A percentile compares a stretch with the other conserved stretches of the same genome.
Evolutionary conservation across 1,284 basidiomycete genomes (phyloP).

Genomic region (Gomphus bonarii): DNA sequence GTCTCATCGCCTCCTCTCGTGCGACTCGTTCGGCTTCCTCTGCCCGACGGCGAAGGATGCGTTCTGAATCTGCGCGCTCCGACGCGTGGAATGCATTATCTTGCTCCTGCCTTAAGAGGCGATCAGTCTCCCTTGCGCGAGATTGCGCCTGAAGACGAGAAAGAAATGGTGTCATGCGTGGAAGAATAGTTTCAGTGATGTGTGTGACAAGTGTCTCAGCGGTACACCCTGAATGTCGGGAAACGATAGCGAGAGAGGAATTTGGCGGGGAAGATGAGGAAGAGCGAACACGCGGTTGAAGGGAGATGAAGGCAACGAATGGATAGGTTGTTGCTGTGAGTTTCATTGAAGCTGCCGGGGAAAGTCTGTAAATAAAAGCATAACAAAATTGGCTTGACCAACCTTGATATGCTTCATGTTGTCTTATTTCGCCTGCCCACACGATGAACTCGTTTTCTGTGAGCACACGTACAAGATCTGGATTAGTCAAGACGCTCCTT

Average conservation of each 20-base stretch:
- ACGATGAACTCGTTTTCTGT: constrained; percentile 64
- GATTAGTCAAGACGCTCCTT: constrained; percentile 61
- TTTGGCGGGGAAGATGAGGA: constrained; percentile 26
- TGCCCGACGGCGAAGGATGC: constrained; percentile 28
- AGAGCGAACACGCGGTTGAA: constrained; percentile 57
- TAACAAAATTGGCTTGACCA: constrained; percentile 16
- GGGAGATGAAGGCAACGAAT: constrained; percentile 82
- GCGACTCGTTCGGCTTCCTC: constrained; percentile 30
- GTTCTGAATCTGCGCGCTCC: constrained; percentile 58
- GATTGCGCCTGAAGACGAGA: constrained; percentile 41
- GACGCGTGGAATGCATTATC: constrained; percentile 69
- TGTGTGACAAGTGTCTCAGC: constrained; percentile 54
- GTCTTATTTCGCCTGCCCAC: constrained; percentile 80
- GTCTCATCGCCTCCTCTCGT: constrained; percentile 21
- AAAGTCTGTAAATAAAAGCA: constrained; percentile 2
- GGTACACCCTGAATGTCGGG: constrained; percentile 57
- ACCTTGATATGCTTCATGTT: constrained; percentile 81
- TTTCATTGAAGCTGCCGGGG: constrained; percentile 62
- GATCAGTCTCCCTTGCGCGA: constrained; percentile 46
- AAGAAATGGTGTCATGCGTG: constrained; percentile 71
- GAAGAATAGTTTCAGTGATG: constrained; percentile 62
- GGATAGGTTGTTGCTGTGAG: constrained; percentile 86
- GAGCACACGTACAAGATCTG: constrained; percentile 54
- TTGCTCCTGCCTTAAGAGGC: constrained; percentile 69
- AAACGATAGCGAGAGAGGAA: constrained; percentile 56